Conservation (phyloP, 768 basidiomycete genomes). For the Russula compacta region DNA sequence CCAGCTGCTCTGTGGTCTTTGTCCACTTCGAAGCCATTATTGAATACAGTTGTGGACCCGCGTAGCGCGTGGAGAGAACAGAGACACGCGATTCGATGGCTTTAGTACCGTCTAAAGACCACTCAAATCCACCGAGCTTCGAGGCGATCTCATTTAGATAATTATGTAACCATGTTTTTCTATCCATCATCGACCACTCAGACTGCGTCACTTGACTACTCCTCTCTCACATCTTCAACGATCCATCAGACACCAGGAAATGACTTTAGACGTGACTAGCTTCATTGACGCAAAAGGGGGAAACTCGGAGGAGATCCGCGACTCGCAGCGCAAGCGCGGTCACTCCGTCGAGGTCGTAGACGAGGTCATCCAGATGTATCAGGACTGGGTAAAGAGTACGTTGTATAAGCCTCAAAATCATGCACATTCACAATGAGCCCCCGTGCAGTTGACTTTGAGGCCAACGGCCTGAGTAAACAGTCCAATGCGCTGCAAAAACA, state of each 20-base stretch:
- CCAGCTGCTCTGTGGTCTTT: not conserved
- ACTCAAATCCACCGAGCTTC: too few relatives aligned
- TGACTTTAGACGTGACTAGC: slow-evolving; percentile 75
- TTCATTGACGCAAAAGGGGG: slow-evolving; percentile 89
- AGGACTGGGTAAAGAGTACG: slow-evolving; percentile 91
- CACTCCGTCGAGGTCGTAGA: slow-evolving; percentile 88
- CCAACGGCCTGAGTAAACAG: slow-evolving; percentile 67
- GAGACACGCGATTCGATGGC: not conserved
- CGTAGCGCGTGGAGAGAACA: not conserved
- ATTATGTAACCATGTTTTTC: not conserved
- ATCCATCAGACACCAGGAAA: slow-evolving; percentile 24
- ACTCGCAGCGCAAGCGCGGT: slow-evolving; percentile 87
- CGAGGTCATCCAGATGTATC: slow-evolving; percentile 86
- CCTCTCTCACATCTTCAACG: not conserved
- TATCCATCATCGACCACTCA: slow-evolving; percentile 8
- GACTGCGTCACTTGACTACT: not conserved
- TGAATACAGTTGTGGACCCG: not conserved
- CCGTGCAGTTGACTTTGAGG: slow-evolving; percentile 76
- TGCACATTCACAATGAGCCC: not conserved
- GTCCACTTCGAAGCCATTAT: not conserved
- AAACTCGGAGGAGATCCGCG: slow-evolving; percentile 80
- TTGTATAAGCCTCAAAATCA: slow-evolving; percentile 15
- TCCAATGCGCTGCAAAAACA: slow-evolving; percentile 91
- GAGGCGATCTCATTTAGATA: not conserved
- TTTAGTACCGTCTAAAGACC: not conserved